Evolutionary conservation across 352 stramenopile genomes (phyloP).

Genomic region (Bremia lactucae): DNA sequence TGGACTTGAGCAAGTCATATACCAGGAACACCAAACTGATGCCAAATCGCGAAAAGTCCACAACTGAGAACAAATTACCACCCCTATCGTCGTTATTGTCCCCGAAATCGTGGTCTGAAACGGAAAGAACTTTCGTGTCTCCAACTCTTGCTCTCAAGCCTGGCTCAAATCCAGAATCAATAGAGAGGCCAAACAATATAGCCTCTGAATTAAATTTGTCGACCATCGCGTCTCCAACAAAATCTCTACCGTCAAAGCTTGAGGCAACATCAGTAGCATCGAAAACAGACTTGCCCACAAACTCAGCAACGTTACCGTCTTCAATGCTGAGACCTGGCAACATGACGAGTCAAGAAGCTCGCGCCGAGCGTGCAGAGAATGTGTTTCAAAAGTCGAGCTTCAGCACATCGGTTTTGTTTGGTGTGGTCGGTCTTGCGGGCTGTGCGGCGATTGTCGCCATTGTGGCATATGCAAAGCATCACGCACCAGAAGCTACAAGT

Average conservation of each 20-base stretch:
- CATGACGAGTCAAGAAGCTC: constrained; percentile 30
- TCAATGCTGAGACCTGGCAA: constrained; percentile 16
- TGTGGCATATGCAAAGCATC: constrained; percentile 43
- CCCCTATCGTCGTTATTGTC: not conserved
- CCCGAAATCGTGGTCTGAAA: not conserved
- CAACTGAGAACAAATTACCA: constrained; percentile 7
- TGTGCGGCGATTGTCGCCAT: constrained; percentile 38
- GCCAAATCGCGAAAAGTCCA: constrained; percentile 12
- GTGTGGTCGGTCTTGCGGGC: constrained; percentile 16
- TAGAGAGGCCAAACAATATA: not conserved
- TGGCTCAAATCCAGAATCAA: not conserved
- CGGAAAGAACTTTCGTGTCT: not conserved
- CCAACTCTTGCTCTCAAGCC: not conserved
- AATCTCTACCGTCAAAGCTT: not conserved
- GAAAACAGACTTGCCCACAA: too few relatives aligned
- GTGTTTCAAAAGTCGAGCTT: constrained; percentile 14
- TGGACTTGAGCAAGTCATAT: constrained; percentile 10
- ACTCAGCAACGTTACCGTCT: not conserved
- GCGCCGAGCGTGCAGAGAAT: constrained; percentile 27
- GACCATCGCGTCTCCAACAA: not conserved
- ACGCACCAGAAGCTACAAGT: constrained; percentile 10
- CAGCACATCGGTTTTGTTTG: constrained; percentile 6
- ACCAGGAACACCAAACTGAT: constrained; percentile 15
- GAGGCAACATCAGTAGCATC: too few relatives aligned
- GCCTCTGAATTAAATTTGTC: not conserved